These are phyloP conservation scores for Pythium utonaiense DNA, from an alignment of 352 stramenopile species.

Conservation along the genomic window DNA sequence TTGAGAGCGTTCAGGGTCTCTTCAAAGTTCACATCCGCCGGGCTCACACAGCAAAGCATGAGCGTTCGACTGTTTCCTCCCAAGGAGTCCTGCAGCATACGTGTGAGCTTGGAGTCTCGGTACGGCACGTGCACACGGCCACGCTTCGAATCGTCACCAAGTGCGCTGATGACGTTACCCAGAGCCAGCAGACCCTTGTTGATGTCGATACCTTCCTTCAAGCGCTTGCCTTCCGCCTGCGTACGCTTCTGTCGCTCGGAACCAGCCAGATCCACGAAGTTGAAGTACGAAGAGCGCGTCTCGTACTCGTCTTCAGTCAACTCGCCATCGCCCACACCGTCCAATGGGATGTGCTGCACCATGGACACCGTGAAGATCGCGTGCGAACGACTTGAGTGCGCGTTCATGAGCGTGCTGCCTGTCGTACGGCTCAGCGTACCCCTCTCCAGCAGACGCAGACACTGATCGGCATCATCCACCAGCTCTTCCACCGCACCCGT, in stretches of 20 bases:
- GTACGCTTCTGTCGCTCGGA: slow-evolving; percentile 95
- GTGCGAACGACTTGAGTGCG: slow-evolving; percentile 88
- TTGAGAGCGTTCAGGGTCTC: slow-evolving; percentile 92
- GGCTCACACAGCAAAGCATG: slow-evolving; percentile 92
- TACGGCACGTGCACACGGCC: slow-evolving; percentile 92
- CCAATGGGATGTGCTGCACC: slow-evolving; percentile 72
- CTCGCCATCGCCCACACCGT: slow-evolving; percentile 33
- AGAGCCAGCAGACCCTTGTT: slow-evolving; percentile 97
- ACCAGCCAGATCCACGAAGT: slow-evolving; percentile 91
- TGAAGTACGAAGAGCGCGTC: slow-evolving; percentile 85
- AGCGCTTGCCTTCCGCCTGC: slow-evolving; percentile 85
- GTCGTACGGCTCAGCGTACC: slow-evolving; percentile 83
- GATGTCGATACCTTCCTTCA: slow-evolving; percentile 97
- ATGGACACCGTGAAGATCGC: slow-evolving; percentile 90
- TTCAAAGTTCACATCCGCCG: slow-evolving; percentile 88
- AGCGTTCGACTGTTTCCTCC: slow-evolving; percentile 91
- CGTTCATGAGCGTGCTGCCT: slow-evolving; percentile 91
- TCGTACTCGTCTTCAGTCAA: slow-evolving; percentile 63
- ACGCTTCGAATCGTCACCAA: slow-evolving; percentile 91
- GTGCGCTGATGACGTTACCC: slow-evolving; percentile 96
- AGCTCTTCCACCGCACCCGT: slow-evolving; percentile 71
- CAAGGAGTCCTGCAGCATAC: slow-evolving; percentile 91
- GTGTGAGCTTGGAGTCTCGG: slow-evolving; percentile 93
- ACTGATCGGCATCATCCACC: slow-evolving; percentile 67
- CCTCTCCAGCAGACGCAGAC: slow-evolving; percentile 76